Conservation (phyloP, 2,329 filamentous ascomycete genomes). For the Neurospora sp. region DNA sequence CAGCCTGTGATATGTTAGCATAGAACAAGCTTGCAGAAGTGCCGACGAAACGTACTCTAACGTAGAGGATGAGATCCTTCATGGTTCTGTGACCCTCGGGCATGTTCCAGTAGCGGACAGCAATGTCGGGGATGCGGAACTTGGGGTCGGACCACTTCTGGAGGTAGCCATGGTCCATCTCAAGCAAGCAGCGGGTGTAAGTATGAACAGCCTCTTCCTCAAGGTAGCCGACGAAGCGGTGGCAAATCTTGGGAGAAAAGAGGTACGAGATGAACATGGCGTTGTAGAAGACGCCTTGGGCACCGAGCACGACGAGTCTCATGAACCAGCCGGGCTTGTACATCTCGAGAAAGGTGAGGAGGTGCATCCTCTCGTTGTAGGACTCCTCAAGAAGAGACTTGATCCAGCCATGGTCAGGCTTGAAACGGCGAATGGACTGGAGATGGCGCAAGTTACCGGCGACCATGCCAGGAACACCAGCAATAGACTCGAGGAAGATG, state of each 20-base stretch:
- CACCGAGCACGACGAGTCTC: constrained; percentile 78
- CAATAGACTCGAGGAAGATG: constrained; percentile 87
- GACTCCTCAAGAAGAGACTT: constrained; percentile 82
- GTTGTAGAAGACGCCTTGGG: constrained; percentile 96
- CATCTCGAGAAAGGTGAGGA: constrained; percentile 76
- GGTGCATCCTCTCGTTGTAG: constrained; percentile 88
- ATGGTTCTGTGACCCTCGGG: constrained; percentile 72
- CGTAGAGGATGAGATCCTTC: constrained; percentile 77
- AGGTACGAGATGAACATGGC: constrained; percentile 82
- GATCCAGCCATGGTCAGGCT: constrained; percentile 93
- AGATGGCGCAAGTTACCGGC: constrained; percentile 88
- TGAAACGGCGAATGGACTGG: constrained; percentile 71
- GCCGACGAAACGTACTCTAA: constrained; percentile 35
- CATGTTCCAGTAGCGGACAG: constrained; percentile 89
- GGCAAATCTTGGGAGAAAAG: constrained; percentile 73
- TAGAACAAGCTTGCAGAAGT: background rate
- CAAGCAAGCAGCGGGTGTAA: constrained; percentile 79
- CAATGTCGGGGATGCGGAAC: constrained; percentile 76
- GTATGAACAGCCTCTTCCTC: constrained; percentile 96
- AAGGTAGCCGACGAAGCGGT: constrained; percentile 91
- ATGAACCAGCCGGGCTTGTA: constrained; percentile 73
- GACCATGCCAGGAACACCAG: constrained; percentile 93
- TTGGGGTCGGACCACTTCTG: constrained; percentile 64
- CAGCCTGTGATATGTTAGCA: constrained; percentile 9
- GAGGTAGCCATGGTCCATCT: constrained; percentile 74